These are phyloP conservation scores for Nematocida minor DNA, from an alignment of 371 early-diverging fungal genomes.

Conservation along the genomic window DNA sequence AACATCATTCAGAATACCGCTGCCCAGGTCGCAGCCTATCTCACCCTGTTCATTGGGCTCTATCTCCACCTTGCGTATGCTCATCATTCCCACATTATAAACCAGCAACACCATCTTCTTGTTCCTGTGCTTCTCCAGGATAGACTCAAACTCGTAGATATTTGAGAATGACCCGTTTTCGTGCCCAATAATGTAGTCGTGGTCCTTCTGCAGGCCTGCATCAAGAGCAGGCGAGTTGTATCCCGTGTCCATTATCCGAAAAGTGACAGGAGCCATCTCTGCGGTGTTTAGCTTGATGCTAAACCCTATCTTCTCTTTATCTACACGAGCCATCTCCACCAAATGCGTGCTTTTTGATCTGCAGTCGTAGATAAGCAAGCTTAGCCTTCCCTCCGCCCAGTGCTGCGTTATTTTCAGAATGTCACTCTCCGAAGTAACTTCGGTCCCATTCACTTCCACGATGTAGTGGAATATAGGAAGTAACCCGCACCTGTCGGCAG, in stretches of 20 bases:
- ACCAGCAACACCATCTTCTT: constrained; percentile 33
- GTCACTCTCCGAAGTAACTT: constrained; percentile 38
- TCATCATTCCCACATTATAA: constrained; percentile 47
- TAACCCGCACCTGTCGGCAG: constrained; percentile 44
- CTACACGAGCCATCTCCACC: constrained; percentile 32
- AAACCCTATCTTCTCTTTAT: constrained; percentile 52
- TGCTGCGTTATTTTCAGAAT: constrained; percentile 25
- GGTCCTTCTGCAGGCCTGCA: constrained; percentile 40
- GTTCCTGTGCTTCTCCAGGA: constrained; percentile 40
- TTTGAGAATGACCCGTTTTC: constrained; percentile 32
- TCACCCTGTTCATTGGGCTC: constrained; percentile 29
- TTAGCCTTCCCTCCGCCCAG: constrained; percentile 46
- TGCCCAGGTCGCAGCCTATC: constrained; percentile 55
- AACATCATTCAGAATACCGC: constrained; percentile 50
- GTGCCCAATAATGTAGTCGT: constrained; percentile 58
- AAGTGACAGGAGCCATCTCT: constrained; percentile 9
- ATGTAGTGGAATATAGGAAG: constrained; percentile 59
- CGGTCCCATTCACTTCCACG: constrained; percentile 34
- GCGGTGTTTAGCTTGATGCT: constrained; percentile 47
- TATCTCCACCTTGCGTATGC: constrained; percentile 50
- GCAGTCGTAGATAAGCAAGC: constrained; percentile 46
- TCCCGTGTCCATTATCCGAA: constrained; percentile 48
- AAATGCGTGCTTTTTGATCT: constrained; percentile 23
- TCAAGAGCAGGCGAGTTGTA: constrained; percentile 49
- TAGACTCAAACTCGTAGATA: constrained; percentile 8